Conservation (phyloP, 352 stramenopile species). For the Phytophthora pini region DNA sequence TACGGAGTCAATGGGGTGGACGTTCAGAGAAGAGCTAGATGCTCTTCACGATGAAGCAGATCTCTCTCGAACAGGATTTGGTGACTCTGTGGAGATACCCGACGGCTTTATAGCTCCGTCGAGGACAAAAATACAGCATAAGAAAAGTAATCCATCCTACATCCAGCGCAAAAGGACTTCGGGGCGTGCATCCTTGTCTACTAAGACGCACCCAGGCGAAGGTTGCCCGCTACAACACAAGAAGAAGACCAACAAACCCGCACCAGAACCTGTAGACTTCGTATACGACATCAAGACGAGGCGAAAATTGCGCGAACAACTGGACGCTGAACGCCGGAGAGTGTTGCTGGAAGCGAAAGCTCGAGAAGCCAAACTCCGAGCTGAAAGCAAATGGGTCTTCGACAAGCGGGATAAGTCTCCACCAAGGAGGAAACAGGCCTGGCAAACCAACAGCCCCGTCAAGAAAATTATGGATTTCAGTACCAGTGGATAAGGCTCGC, state of each 20-base stretch:
- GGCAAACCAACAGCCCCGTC: conserved; percentile 7
- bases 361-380: conserved; percentile 51
- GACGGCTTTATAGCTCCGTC: conserved; percentile 46
- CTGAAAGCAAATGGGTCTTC: conserved; percentile 56
- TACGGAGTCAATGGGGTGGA: conserved; percentile 67
- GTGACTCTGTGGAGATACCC: conserved; percentile 39
- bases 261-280: conserved; percentile 55
- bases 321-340: conserved; percentile 57
- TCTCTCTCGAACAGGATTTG: conserved; percentile 45
- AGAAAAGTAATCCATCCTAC: conserved; percentile 4
- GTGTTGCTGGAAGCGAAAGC: conserved; percentile 33
- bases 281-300: conserved; percentile 73
- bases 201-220: conserved; percentile 13
- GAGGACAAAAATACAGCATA: conserved; percentile 19
- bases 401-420: conserved; percentile 21
- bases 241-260: conserved; percentile 1
- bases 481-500: too few species aligned
- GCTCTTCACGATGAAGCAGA: conserved; percentile 25
- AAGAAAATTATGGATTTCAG: neutral
- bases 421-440: conserved; percentile 19
- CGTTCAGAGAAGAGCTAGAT: conserved; percentile 43
- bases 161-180: conserved; percentile 45
- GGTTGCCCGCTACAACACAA: conserved; percentile 1
- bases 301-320: conserved; percentile 56
- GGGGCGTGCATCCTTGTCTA: conserved; percentile 14